Evolutionary conservation across 306 rosid species (phyloP), one percentile per base, ranked within the genome.

Genomic region (Ammopiptanthus mongolicus): DNA sequence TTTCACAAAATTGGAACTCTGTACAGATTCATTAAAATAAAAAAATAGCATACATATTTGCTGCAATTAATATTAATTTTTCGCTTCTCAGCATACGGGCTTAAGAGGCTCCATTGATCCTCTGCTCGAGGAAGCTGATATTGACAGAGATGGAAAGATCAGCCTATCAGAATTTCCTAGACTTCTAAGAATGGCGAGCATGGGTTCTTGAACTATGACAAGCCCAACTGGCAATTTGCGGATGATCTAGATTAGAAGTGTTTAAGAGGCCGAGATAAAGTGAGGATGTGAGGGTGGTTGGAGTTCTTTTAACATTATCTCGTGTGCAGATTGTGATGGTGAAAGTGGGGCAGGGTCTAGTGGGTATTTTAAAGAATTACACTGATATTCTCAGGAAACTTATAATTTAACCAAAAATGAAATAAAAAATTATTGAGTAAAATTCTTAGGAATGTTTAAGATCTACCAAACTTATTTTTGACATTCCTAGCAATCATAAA

Each of bases 131-230:
- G n/a, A n/a, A n/a, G n/a, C n/a, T n/a, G n/a, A n/a, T n/a, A n/a
- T n/a, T n/a, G n/a, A n/a, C 88, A 88, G 81, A 75, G 98, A 92
- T 62, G 98, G 98, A 77, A 90, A 80, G 71, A 90, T 92, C 73
- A 92, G 97, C 83, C 77, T 92, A 21, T 65, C 86, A 3, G 96
- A 92, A 64, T 90, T 92, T 71, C 87, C 96, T 8, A 82, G 78
- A 42, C 98, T 92, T 66, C 73, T 92, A 68, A 85, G 98, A 86
- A 87, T 91, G 18, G 98, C 98, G 7, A 92, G 98, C 82, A 74
- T 90, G 8, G 65, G 88, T 83, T 86, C 98, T 5, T 76, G 71
- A 53, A 84, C 44, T 3, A 76, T 86, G 48, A 57, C 61, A 8
- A 80, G 83, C 79, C 80, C 88, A 5, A 3, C 73, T 3, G 53